Evolutionary conservation across 495 filamentous ascomycete genomes (phyloP).

Genomic region (Trichoderma erinaceum): DNA sequence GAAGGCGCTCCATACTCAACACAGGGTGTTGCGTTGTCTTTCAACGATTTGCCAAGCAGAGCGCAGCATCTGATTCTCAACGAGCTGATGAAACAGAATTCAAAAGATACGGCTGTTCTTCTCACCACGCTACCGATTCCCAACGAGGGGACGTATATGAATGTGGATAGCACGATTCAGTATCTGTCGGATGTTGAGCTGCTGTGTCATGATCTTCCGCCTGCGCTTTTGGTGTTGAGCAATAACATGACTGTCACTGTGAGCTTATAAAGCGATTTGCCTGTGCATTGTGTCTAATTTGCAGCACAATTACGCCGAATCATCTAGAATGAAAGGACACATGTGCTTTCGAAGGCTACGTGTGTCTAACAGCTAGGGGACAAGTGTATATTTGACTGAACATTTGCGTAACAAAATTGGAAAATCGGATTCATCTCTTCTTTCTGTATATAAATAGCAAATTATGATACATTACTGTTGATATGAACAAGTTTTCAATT

Average conservation of each 20-base stretch:
- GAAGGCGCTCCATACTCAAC: conserved; percentile 55
- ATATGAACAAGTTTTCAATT: no score
- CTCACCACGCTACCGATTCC: conserved; percentile 78
- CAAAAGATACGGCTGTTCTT: conserved; percentile 68
- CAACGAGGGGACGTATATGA: conserved; percentile 63
- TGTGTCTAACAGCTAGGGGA: no score
- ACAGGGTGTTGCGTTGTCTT: conserved; percentile 60
- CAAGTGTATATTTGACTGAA: no score
- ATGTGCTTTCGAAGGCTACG: no score
- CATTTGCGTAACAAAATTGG: no score
- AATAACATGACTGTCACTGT: conserved; percentile 91
- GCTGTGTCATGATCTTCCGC: conserved; percentile 59
- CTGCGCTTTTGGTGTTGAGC: conserved; percentile 72
- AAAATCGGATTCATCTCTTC: no score
- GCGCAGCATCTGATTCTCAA: conserved; percentile 83
- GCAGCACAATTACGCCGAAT: neutral
- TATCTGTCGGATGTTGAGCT: conserved; percentile 77
- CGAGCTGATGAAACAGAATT: conserved; percentile 68
- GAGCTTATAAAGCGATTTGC: conserved; percentile 48
- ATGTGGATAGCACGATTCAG: conserved; percentile 58
- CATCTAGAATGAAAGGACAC: no score
- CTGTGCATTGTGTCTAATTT: neutral
- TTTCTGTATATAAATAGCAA: no score
- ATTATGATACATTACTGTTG: no score
- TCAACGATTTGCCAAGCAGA: conserved; percentile 77